Evolutionary conservation across 108 stramenopile species (phyloP), one percentile per base, ranked within the genome.

Genomic region (Discostella pseudostelligera): DNA sequence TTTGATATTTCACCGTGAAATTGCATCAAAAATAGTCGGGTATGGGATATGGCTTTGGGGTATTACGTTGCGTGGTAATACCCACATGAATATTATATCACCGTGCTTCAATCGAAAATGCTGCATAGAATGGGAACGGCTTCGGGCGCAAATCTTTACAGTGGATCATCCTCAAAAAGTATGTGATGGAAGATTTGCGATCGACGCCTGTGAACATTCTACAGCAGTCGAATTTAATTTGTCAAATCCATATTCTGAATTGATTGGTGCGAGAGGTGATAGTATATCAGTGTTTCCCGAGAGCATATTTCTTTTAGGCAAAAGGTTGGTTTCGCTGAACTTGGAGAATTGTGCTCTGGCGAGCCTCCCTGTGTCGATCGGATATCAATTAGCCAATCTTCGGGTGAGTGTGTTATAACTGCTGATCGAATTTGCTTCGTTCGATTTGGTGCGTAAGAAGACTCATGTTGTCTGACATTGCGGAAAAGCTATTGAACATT

Each of bases 341-440:
- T 20, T 75, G 39, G 39, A 40, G 6, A 45, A 68, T 11, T 74
- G 58, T 36, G 51, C 43, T 22, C 44, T 79, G 9, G 29, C 56
- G 5, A 29, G 21, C 4, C 72, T 79, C 46, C 78, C 78, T 14
- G 24, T 39, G 12, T 69, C 72, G n/a, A 43, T 79, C 44, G 78
- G 78, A 0, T 45, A 59, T 36, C 44, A 69, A 29, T 40, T 79
- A n/a, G 21, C 57, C 29, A 40, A 62, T 59, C 63, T 77, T 13
- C 62, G 54, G 62, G 76, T 77, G 39, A 69, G 76, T 65, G 56
- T 12, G 1, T 25, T 7, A 50, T 14, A n/a, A 8, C n/a, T n/a
- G n/a, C n/a, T n/a, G n/a, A 25, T 40, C 14, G 21, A 17, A n/a
- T 26, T 25, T 13, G 3, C 25, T 10, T n/a, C n/a, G n/a, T n/a